Percentiles rank a stretch among this genome's conserved stretches.
These are phyloP conservation scores for Plasmodium relictum DNA, from an alignment of 169 alveolate species.

Conservation along the genomic window DNA sequence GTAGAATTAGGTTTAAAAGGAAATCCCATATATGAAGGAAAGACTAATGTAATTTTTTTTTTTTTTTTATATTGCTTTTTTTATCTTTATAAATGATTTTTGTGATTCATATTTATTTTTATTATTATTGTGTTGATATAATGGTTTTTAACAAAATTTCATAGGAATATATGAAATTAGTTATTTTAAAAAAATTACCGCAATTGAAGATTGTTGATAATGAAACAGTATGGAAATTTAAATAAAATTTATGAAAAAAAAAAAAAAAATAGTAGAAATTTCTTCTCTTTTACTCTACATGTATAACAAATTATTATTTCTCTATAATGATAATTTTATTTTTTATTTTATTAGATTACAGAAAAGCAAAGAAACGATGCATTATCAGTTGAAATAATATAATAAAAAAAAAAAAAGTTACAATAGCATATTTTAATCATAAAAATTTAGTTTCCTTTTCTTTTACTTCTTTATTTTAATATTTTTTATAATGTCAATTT, in stretches of 20 bases:
- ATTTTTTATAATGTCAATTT: slow-evolving; percentile 36
- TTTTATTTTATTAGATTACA: slow-evolving; percentile 27
- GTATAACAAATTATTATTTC: neutral
- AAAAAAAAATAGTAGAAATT: neutral
- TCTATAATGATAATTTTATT: neutral
- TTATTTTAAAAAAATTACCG: slow-evolving; percentile 59
- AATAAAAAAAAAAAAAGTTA: neutral
- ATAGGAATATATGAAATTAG: slow-evolving; percentile 30
- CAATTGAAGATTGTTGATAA: slow-evolving; percentile 63
- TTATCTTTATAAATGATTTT: too few relatives aligned
- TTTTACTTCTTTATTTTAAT: slow-evolving; percentile 15
- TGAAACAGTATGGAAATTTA: slow-evolving; percentile 34
- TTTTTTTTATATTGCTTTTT: neutral
- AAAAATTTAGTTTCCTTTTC: neutral
- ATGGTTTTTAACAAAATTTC: too few relatives aligned
- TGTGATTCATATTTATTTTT: neutral
- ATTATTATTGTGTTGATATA: too few relatives aligned
- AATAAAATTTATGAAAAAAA: neutral
- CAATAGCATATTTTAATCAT: slow-evolving; percentile 5
- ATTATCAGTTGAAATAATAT: slow-evolving; percentile 32
- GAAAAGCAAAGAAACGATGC: slow-evolving; percentile 72
- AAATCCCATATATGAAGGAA: slow-evolving; percentile 59
- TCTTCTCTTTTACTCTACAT: neutral
- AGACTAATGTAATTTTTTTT: slow-evolving; percentile 28
- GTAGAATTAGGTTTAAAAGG: slow-evolving; percentile 61